Evolutionary conservation across 352 stramenopile species (phyloP).

Genomic region (Globisporangium abappressorium): DNA sequence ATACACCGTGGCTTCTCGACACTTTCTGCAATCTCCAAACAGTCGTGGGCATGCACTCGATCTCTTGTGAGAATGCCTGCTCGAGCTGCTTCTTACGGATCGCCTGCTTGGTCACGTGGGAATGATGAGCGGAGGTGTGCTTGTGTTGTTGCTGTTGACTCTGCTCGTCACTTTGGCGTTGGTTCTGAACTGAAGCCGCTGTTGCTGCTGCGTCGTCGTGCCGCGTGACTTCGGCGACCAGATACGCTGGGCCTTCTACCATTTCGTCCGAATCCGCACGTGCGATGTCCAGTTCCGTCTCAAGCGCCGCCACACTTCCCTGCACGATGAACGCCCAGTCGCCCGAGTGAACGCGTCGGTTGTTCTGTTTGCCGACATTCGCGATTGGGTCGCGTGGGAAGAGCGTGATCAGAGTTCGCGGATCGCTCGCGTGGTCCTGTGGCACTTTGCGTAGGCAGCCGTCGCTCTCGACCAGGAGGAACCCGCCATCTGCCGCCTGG

Average conservation of each 20-base stretch:
- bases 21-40: slow-evolving; percentile 20
- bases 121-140: background rate
- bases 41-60: slow-evolving; percentile 15
- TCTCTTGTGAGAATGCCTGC: slow-evolving; percentile 6
- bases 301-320: slow-evolving; percentile 19
- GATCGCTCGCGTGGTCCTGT: slow-evolving; percentile 20
- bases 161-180: background rate
- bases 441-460: slow-evolving; percentile 34
- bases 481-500: slow-evolving; percentile 34
- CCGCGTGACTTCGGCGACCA: slow-evolving; percentile 3
- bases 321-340: slow-evolving; percentile 35
- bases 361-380: slow-evolving; percentile 19
- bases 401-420: slow-evolving; percentile 34
- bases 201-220: slow-evolving; percentile 2
- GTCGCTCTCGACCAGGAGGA: slow-evolving; percentile 35
- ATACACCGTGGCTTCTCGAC: background rate
- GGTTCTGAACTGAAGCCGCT: background rate
- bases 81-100: slow-evolving; percentile 18
- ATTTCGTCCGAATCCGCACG: slow-evolving; percentile 22
- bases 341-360: slow-evolving; percentile 14
- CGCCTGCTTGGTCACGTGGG: slow-evolving; percentile 7
- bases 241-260: slow-evolving; percentile 1
- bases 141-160: background rate
- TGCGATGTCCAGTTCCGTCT: slow-evolving; percentile 8
- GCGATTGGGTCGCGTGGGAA: slow-evolving; percentile 31